Conservation (phyloP, 2,329 filamentous ascomycete genomes). For the Fusarium sp. region DNA sequence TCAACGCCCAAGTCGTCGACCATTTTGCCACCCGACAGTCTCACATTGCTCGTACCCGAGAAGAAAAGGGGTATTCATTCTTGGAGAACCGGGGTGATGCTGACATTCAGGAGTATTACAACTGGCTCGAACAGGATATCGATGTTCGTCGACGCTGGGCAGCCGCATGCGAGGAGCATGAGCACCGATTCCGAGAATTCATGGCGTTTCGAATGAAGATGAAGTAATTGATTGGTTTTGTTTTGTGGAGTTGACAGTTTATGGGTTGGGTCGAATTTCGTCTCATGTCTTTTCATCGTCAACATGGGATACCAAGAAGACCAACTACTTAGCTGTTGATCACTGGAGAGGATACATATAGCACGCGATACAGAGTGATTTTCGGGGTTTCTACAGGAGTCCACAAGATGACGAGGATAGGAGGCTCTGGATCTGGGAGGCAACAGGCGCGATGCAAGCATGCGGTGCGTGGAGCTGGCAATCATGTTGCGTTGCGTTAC, state of each 20-base stretch:
- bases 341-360: neutral
- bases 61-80: constrained; percentile 57
- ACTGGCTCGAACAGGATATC: constrained; percentile 71
- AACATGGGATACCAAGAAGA: constrained; percentile 12
- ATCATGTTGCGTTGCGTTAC: neutral
- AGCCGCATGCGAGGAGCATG: constrained; percentile 68
- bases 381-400: constrained; percentile 26
- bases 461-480: constrained; percentile 21
- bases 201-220: constrained; percentile 58
- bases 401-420: constrained; percentile 11
- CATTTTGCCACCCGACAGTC: constrained; percentile 65
- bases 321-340: neutral
- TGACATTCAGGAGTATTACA: constrained; percentile 67
- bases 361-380: constrained; percentile 3
- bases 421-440: constrained; percentile 24
- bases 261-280: constrained; percentile 12
- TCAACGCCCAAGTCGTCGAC: constrained; percentile 62
- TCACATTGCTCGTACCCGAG: constrained; percentile 51
- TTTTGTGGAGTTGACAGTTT: constrained; percentile 11
- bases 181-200: constrained; percentile 67
- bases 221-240: constrained; percentile 43
- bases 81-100: constrained; percentile 53
- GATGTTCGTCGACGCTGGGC: constrained; percentile 70
- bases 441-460: constrained; percentile 8
- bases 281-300: constrained; percentile 14